Evolutionary conservation across 805 yeast genomes (phyloP).

Genomic region (Hanseniaspora mollemarum): DNA sequence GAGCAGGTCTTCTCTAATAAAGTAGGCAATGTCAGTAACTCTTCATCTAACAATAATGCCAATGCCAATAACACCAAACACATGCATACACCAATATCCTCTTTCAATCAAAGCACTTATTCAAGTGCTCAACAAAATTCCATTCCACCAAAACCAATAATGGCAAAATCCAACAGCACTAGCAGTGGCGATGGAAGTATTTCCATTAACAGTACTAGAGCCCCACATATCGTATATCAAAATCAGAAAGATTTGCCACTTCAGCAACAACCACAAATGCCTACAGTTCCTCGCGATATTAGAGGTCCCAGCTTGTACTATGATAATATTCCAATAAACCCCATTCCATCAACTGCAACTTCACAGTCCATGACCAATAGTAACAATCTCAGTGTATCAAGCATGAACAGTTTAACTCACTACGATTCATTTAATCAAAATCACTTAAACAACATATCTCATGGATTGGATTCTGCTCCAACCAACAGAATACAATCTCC

Average conservation of each 20-base stretch:
- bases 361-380: constrained; percentile 8
- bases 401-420: constrained; percentile 4
- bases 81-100: not conserved
- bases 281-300: not conserved
- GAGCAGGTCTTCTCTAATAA: constrained; percentile 16
- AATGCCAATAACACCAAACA: constrained; percentile 12
- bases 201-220: not conserved
- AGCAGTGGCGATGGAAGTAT: not conserved
- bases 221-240: not conserved
- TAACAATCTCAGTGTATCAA: constrained; percentile 1
- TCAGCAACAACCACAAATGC: not conserved
- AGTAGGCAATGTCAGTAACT: no score
- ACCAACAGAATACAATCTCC: not conserved
- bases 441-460: not conserved
- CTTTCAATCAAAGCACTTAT: not conserved
- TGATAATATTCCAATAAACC: not conserved
- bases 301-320: not conserved
- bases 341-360: not conserved
- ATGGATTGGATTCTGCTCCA: not conserved
- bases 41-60: constrained; percentile 8
- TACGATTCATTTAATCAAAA: not conserved
- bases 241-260: not conserved
- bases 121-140: not conserved
- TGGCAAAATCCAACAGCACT: constrained; percentile 9
- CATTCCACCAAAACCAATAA: not conserved